Evolutionary conservation across 805 yeast genomes (phyloP), one percentile per base, ranked within the genome.

Genomic region (Blastobotrys terrestris): DNA sequence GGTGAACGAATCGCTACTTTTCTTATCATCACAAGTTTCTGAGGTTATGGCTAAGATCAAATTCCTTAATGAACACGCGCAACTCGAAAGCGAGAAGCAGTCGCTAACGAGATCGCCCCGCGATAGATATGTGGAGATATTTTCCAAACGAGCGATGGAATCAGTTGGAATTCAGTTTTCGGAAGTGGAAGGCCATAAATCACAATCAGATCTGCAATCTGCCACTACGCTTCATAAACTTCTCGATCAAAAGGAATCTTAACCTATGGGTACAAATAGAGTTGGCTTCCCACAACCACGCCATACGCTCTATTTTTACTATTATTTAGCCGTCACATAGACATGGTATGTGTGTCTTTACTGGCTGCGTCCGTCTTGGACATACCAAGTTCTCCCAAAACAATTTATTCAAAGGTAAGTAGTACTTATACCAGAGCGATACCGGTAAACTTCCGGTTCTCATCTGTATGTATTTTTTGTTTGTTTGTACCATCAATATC

Each of bases 91-190:
- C 8, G 35, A 26, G 35, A 26, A 26, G 11, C 5, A 5, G 11
- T 11, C 14, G 16, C 16, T 15, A 19, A 16, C 14, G 3, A 16
- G 26, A 40, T 15, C 16, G n/a, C 19, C 46, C 11, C 46, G 51
- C 3, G 46, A 31, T 31, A 5, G 13, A 20, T 49, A 49, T 18
- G 19, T 49, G 3, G 46, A 43, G 11, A 41, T 26, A 19, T 49
- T 49, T 16, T 18, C 46, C 19, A 35, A 39, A 4, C 46, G 51
- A 14, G 51, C 51, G 2, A 26, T 49, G n/a, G 51, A 49, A 4
- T 21, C 48, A 8, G 48, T 39, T 4, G 48, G 48, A 3, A 26
- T 26, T 11, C 35, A 26, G 35, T 11, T 26, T 11, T 26, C 35
- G 35, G 35, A 26, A 26, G 35, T 26, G 35, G 35, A 26, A 26